Percentiles rank a stretch among this genome's conserved stretches.
Evolutionary conservation across 1,139 yeast species (phyloP).

Genomic region (Candida glucosophila): DNA sequence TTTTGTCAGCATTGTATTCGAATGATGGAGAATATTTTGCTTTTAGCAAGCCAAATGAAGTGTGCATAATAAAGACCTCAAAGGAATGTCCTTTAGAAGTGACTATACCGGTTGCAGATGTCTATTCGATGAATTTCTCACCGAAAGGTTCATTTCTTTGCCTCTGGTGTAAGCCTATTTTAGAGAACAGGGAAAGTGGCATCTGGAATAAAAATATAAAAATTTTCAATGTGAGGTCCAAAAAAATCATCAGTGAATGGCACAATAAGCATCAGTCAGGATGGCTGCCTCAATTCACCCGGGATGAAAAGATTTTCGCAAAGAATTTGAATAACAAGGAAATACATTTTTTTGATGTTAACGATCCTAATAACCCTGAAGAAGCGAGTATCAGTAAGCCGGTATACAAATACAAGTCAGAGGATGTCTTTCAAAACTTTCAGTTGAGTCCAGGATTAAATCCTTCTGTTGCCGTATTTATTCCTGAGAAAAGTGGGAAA

Average conservation of each 20-base stretch:
- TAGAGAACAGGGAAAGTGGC: constrained; percentile 49
- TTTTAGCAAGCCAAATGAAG: constrained; percentile 45
- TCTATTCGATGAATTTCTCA: constrained; percentile 77
- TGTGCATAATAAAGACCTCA: constrained; percentile 52
- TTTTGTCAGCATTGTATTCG: constrained; percentile 42
- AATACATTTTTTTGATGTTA: constrained; percentile 62
- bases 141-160: constrained; percentile 80
- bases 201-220: constrained; percentile 72
- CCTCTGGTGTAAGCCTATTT: constrained; percentile 85
- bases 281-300: constrained; percentile 86
- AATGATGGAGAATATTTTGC: constrained; percentile 51
- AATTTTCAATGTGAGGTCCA: constrained; percentile 49
- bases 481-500: constrained; percentile 75
- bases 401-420: constrained; percentile 52
- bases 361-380: constrained; percentile 30
- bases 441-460: constrained; percentile 78
- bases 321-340: constrained; percentile 51
- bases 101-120: constrained; percentile 47
- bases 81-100: constrained; percentile 23
- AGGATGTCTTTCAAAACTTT: constrained; percentile 53
- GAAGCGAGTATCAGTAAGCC: constrained; percentile 39
- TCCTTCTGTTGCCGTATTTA: constrained; percentile 86
- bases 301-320: constrained; percentile 66
- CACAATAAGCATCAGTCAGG: constrained; percentile 78
- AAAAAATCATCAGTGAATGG: constrained; percentile 54